A percentile compares a stretch with the other conserved stretches of the same genome.
phyloP scores from a whole-genome alignment of 2,329 filamentous ascomycete species.

The Orbilia oligospora region DNA sequence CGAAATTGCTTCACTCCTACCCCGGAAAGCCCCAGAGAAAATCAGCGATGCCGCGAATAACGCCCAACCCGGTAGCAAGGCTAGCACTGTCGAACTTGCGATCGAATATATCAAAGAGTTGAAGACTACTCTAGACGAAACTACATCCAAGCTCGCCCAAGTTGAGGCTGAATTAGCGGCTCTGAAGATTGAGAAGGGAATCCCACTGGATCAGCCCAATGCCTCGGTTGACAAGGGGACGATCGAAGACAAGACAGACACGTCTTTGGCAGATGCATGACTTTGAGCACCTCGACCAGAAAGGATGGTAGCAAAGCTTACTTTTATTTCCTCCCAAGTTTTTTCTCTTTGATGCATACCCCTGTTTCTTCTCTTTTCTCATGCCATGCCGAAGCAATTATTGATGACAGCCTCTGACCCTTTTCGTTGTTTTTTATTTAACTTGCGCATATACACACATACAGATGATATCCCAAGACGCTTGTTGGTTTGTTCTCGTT shows the following conservation, averaged over 20 bases:
- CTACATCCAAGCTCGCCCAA: slow-evolving; percentile 75
- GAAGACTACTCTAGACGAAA: slow-evolving; percentile 79
- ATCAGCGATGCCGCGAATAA: slow-evolving; percentile 17
- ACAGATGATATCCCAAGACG: slow-evolving; percentile 46
- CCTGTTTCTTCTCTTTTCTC: slow-evolving; percentile 27
- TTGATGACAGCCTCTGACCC: slow-evolving; percentile 40
- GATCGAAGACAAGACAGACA: slow-evolving; percentile 19
- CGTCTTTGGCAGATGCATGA: slow-evolving; percentile 30
- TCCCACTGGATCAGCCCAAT: slow-evolving; percentile 35
- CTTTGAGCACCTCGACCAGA: slow-evolving; percentile 11
- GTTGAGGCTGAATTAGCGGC: slow-evolving; percentile 70
- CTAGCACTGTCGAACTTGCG: slow-evolving; percentile 95
- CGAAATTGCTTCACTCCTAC: slow-evolving; percentile 90
- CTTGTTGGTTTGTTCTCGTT: slow-evolving; percentile 35
- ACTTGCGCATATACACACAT: slow-evolving; percentile 24
- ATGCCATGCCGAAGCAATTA: slow-evolving; percentile 34
- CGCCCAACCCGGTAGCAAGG: slow-evolving; percentile 75
- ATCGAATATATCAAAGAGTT: slow-evolving; percentile 94
- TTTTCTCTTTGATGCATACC: slow-evolving; percentile 31
- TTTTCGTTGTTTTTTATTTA: slow-evolving; percentile 20
- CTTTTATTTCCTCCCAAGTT: slow-evolving; percentile 26
- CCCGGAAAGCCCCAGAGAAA: slow-evolving; percentile 69
- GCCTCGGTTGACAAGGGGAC: slow-evolving; percentile 28
- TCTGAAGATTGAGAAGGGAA: slow-evolving; percentile 44
- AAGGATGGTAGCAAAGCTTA: slow-evolving; percentile 30